Base-by-base conservation (phyloP, 2,329 filamentous ascomycete species). In the Trichocomaceae sp. region DNA sequence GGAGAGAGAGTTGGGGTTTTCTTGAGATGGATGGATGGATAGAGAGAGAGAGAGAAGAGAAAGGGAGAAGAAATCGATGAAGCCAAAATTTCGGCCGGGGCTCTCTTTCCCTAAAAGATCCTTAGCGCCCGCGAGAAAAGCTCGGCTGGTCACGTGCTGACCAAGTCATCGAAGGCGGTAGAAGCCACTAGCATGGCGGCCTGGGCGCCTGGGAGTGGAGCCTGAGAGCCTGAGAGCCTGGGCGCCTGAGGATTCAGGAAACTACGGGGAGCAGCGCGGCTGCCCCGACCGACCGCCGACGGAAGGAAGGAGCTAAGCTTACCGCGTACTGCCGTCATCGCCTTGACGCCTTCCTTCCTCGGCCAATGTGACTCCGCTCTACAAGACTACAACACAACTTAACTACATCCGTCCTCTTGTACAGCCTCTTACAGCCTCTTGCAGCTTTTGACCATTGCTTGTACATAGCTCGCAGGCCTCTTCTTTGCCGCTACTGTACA, bases 161-260 rank as follows among this genome's bases (percentile, higher is more conserved):
- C 20, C 35, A 5, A 5, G 8, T 12, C 31, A 48, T 71, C 68
- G 69, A 71, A 71, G 44, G 64, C 63, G 63, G 63, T 71, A 63
- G 66, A 70, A 71, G 64, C 62, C 62, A 20, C n/a, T 20, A 7
- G 39, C 39, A 41, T 12, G 12, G 29, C 39, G 8, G 39, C 2
- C 39, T n/a, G n/a, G n/a, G n/a, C n/a, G n/a, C n/a, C n/a, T n/a
- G n/a, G n/a, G n/a, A n/a, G n/a, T n/a, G n/a, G n/a, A 8, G 39
- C 39, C 8, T 20, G 15, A 17, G 39, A 20, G 39, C 45, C 23
- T n/a, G n/a, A n/a, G n/a, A 10, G 39, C 39, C 9, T 22, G 2
- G 19, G 39, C 10, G 39, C 46, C 26, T 47, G 45, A 33, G 20
- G 5, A 26, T n/a, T 26, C 42, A 45, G 42, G 42, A 20, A 26